These are phyloP conservation scores for Backusella tuberculispora DNA, from an alignment of 192 early-diverging fungal species.

Conservation along the genomic window DNA sequence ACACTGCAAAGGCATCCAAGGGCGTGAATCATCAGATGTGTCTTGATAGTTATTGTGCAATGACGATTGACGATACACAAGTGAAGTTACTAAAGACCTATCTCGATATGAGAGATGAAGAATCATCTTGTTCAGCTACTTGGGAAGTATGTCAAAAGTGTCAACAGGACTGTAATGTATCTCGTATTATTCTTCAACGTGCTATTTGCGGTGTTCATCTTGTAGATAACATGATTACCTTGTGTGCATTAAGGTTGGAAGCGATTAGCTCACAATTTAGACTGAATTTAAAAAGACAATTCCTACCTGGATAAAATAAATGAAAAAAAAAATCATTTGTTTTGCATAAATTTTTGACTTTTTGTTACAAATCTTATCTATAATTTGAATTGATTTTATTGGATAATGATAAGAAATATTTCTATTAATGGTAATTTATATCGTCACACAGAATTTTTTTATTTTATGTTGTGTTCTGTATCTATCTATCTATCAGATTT, in stretches of 20 bases:
- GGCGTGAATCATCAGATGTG: conserved; percentile 17
- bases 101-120: conserved; percentile 5
- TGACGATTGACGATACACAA: conserved; percentile 34
- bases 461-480: neutral
- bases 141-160: conserved; percentile 23
- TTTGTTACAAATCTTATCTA: conserved; percentile 12
- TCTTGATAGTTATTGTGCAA: conserved; percentile 35
- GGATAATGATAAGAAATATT: conserved; percentile 17
- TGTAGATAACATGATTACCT: conserved; percentile 22
- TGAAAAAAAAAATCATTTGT: neutral
- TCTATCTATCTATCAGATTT: neutral
- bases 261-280: conserved; percentile 37
- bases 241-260: conserved; percentile 38
- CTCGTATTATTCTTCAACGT: conserved; percentile 7
- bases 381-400: neutral
- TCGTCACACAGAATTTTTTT: neutral
- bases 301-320: conserved; percentile 36
- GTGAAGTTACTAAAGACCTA: neutral
- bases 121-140: neutral
- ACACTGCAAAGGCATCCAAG: conserved; percentile 22
- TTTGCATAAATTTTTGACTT: conserved; percentile 8
- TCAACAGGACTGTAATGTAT: conserved; percentile 2
- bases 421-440: neutral
- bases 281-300: conserved; percentile 41
- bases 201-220: conserved; percentile 30